phyloP scores from a whole-genome alignment of 768 basidiomycete genomes.

The Gloeostereum incarnatum region DNA sequence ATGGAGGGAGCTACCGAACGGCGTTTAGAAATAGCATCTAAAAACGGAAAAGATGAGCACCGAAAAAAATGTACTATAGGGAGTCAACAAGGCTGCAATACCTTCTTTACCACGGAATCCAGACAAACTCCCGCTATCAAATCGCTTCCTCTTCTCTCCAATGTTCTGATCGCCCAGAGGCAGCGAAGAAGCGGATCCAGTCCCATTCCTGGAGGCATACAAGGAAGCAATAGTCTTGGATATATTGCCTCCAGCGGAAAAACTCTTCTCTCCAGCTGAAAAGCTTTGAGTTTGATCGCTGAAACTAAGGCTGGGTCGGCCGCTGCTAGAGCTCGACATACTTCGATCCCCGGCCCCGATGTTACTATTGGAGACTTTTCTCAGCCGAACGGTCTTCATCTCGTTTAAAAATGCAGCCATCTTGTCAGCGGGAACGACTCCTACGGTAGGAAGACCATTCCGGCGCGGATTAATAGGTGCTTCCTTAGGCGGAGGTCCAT shows the following conservation, averaged over 20 bases:
- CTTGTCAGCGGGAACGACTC: slow-evolving; percentile 70
- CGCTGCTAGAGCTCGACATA: no score
- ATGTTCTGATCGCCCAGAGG: not conserved
- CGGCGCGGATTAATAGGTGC: slow-evolving; percentile 58
- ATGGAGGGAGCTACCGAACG: slow-evolving; percentile 20
- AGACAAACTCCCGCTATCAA: slow-evolving; percentile 6
- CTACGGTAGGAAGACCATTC: slow-evolving; percentile 56
- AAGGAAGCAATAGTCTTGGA: no score
- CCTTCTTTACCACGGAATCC: not conserved
- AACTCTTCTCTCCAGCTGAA: no score
- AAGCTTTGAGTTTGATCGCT: no score
- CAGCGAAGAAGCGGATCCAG: not conserved
- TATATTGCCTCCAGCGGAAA: no score
- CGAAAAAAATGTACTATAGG: not conserved
- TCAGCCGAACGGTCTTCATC: slow-evolving; percentile 66
- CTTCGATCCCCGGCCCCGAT: not conserved
- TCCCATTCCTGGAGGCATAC: not conserved
- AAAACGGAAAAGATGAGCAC: slow-evolving; percentile 1
- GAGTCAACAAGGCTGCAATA: not conserved
- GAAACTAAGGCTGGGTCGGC: no score
- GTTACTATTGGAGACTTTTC: slow-evolving; percentile 35
- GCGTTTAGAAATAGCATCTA: slow-evolving; percentile 26
- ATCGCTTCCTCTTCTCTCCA: slow-evolving; percentile 22
- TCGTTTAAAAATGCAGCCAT: slow-evolving; percentile 78
- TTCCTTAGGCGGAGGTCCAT: slow-evolving; percentile 46